A percentile compares a stretch with the other conserved stretches of the same genome.
phyloP scores from a whole-genome alignment of 805 yeast species.

The Blastobotrys terrestris region DNA sequence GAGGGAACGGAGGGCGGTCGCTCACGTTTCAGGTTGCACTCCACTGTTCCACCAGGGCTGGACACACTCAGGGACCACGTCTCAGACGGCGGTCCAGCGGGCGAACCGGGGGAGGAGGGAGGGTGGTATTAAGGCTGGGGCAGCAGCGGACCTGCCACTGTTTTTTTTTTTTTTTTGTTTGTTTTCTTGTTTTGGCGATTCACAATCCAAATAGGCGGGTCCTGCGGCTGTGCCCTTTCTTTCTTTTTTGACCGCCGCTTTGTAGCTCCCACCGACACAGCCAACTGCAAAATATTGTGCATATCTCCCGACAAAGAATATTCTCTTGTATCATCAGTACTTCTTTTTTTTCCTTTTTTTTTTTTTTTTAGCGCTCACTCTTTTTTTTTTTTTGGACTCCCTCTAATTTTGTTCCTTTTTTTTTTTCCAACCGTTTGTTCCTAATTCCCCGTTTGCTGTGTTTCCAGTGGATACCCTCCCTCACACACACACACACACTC shows the following conservation, averaged over 20 bases:
- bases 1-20: too few species aligned
- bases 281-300: not conserved
- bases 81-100: too few species aligned
- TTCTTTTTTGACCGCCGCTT: not conserved
- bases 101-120: too few species aligned
- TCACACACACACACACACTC: too few species aligned
- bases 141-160: not conserved
- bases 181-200: too few species aligned
- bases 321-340: not conserved
- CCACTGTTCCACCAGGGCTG: too few species aligned
- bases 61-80: too few species aligned
- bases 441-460: too few species aligned
- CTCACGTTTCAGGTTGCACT: too few species aligned
- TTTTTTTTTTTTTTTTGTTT: not conserved
- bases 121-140: too few species aligned
- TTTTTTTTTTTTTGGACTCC: not conserved
- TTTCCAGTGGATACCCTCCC: too few species aligned
- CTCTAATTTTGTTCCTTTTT: not conserved
- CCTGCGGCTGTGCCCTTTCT: not conserved
- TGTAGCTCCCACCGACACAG: not conserved
- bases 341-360: not conserved
- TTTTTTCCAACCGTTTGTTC: too few species aligned
- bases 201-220: not conserved
- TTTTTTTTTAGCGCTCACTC: not conserved
- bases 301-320: not conserved